These are phyloP conservation scores for Panicum miliaceum DNA, from an alignment of 176 grass and related monocot genomes.

Conservation along the genomic window DNA sequence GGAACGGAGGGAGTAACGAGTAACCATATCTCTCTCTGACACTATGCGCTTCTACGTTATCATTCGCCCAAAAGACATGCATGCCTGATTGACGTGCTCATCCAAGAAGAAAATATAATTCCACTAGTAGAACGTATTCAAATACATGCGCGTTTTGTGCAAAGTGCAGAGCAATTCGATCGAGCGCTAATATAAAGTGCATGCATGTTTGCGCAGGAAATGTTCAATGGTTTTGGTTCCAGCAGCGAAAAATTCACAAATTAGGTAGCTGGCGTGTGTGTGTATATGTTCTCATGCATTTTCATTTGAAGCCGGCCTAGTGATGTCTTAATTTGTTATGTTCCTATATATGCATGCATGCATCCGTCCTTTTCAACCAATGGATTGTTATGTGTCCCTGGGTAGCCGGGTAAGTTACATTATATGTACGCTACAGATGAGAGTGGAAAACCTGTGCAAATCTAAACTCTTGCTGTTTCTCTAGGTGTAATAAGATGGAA, in stretches of 20 bases:
- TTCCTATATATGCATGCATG: not conserved
- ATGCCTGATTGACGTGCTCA: not conserved
- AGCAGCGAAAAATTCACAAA: not conserved
- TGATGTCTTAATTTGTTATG: not conserved
- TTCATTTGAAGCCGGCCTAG: not conserved
- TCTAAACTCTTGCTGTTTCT: not conserved
- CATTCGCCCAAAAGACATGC: not conserved
- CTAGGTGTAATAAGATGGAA: not conserved
- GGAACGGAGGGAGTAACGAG: too few relatives aligned
- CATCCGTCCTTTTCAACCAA: not conserved
- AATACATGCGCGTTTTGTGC: slow-evolving; percentile 11
- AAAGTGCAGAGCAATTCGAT: slow-evolving; percentile 22
- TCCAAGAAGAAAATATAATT: not conserved
- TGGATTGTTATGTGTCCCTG: not conserved
- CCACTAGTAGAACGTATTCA: not conserved
- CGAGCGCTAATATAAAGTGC: slow-evolving; percentile 13
- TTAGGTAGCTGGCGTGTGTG: not conserved
- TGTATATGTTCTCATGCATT: not conserved
- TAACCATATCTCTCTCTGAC: not conserved
- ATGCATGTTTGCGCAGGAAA: not conserved
- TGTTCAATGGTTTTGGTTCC: not conserved
- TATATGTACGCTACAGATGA: not conserved
- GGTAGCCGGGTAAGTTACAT: not conserved
- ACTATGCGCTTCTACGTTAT: not conserved
- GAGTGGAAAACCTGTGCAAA: not conserved